These are phyloP conservation scores for Pichia exigua DNA, from an alignment of 805 yeast species.

Conservation along the genomic window DNA sequence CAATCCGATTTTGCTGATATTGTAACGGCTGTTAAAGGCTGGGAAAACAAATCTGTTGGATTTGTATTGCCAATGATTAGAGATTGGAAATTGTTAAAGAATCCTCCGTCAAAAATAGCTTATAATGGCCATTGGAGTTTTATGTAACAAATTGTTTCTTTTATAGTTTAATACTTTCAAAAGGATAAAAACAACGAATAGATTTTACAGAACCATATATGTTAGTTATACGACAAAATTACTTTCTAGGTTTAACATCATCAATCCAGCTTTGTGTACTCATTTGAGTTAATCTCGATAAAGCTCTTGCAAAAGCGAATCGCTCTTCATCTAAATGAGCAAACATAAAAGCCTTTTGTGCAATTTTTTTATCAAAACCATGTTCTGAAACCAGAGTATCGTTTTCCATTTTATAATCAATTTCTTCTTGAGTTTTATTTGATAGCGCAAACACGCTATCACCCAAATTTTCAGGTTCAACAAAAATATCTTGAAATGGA, in stretches of 20 bases:
- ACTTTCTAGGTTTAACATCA: constrained; percentile 12
- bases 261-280: constrained; percentile 90
- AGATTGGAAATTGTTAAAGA: neutral
- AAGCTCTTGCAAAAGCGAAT: constrained; percentile 94
- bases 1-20: neutral
- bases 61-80: constrained; percentile 1
- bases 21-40: neutral
- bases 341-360: constrained; percentile 67
- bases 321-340: constrained; percentile 82
- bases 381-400: constrained; percentile 65
- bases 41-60: neutral
- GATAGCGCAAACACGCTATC: constrained; percentile 35
- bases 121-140: constrained; percentile 7
- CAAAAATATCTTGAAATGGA: constrained; percentile 76
- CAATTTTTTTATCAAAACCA: constrained; percentile 68
- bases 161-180: neutral
- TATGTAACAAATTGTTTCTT: neutral
- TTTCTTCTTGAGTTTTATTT: constrained; percentile 22
- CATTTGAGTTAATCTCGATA: constrained; percentile 88
- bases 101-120: constrained; percentile 1
- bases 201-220: neutral
- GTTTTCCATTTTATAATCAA: constrained; percentile 30
- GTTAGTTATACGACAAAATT: neutral
- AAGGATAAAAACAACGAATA: neutral
- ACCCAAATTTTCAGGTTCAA: constrained; percentile 62